A percentile compares a stretch with the other conserved stretches of the same genome.
Evolutionary conservation across 495 filamentous ascomycete genomes (phyloP).

Genomic region (Aspergillus homomorphus): DNA sequence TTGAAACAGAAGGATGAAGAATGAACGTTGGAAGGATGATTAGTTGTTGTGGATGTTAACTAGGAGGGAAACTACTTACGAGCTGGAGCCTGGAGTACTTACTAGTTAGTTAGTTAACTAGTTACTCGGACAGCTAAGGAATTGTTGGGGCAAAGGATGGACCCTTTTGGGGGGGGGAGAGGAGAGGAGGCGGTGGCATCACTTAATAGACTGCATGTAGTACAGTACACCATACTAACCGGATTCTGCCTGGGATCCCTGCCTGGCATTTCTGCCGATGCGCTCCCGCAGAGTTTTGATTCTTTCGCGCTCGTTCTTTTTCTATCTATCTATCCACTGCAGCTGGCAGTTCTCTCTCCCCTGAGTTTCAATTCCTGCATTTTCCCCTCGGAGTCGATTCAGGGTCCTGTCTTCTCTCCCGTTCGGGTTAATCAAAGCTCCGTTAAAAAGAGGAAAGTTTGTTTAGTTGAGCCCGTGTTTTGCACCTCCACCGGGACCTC

Average conservation of each 20-base stretch:
- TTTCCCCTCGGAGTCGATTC: not conserved
- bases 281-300: not conserved
- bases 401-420: constrained; percentile 11
- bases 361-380: not conserved
- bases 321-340: too few relatives aligned
- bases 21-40: too few relatives aligned
- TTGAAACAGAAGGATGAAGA: too few relatives aligned
- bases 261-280: not conserved
- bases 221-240: too few relatives aligned
- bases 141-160: not conserved
- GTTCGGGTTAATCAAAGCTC: constrained; percentile 16
- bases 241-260: not conserved
- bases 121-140: too few relatives aligned
- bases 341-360: not conserved
- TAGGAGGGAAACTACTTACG: too few relatives aligned
- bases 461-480: not conserved
- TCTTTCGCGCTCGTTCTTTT: too few relatives aligned
- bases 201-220: too few relatives aligned
- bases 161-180: not conserved
- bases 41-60: too few relatives aligned
- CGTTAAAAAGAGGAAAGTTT: constrained; percentile 9
- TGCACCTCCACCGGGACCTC: constrained; percentile 10
- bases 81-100: too few relatives aligned
- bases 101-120: too few relatives aligned
- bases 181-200: not conserved